Evolutionary conservation across 805 yeast species (phyloP), one percentile per base, ranked within the genome.

Genomic region (Pichia sporocuriosa): DNA sequence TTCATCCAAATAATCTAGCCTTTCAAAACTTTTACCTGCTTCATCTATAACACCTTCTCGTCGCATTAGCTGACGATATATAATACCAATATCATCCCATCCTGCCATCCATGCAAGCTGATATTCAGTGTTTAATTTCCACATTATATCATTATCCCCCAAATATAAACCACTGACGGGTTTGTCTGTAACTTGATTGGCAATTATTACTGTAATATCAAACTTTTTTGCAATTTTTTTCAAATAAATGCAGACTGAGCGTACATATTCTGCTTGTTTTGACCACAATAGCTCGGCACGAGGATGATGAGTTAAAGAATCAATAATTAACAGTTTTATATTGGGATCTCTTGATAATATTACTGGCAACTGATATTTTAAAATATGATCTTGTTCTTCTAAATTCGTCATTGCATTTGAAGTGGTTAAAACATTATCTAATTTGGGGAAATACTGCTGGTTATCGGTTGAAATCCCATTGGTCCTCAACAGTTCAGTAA

Each of bases 301-400:
- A 25, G 88, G 58, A 58, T 84, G 95, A 54, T 86, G 95, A 0
- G 90, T 79, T 4, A 89, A 75, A 26, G 95, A 84, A 59, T 90
- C 97, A 9, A 89, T 67, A 1, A 87, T 70, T 0, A 90, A 67
- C 23, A 83, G 54, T 32, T 73, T 80, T 2, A 81, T 66, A 1
- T 62, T 59, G 11, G 57, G 47, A 25, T 63, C 56, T 34, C 63
- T 49, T 32, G 63, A 62, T 12, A 79, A 44, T 23, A 84, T 60
- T 2, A 69, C 62, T 0, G 93, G 94, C 4, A 88, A 62, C 53
- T 84, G 93, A 19, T 81, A 79, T 46, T 67, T 70, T 3, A 85
- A 46, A 11, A 85, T 75, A 54, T 83, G 88, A 48, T 84, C 86
- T 53, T 83, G 93, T 28, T 73, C 72, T 35, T 83, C 88, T 35